These are phyloP conservation scores for Schizochytrium sp. DNA, from an alignment of 108 stramenopile genomes.

Conservation along the genomic window DNA sequence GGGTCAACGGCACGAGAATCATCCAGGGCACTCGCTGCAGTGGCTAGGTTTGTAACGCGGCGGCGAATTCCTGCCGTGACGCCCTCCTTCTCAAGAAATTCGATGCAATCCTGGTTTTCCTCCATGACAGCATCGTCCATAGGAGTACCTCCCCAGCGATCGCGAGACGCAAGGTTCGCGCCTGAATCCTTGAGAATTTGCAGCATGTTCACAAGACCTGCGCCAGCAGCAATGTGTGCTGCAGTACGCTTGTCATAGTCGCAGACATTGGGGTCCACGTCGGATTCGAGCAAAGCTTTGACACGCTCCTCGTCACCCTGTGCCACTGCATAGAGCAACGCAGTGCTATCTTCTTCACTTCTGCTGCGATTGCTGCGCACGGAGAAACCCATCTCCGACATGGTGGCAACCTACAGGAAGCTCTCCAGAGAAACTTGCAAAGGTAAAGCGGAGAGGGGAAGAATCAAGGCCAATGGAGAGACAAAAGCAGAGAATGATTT, in stretches of 20 bases:
- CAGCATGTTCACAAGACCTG: constrained; percentile 82
- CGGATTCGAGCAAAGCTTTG: constrained; percentile 64
- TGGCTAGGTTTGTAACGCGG: constrained; percentile 66
- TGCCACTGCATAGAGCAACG: constrained; percentile 43
- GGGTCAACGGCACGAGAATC: constrained; percentile 1
- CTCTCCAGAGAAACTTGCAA: no score
- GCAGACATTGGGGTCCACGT: constrained; percentile 80
- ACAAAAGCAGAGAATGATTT: no score
- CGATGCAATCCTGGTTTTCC: constrained; percentile 69
- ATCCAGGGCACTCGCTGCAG: constrained; percentile 69
- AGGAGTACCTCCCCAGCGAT: constrained; percentile 87
- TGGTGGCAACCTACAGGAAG: no score
- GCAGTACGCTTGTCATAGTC: constrained; percentile 91
- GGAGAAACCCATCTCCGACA: no score
- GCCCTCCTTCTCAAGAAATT: constrained; percentile 67
- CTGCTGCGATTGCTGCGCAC: no score
- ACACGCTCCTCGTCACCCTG: not conserved
- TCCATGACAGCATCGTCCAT: constrained; percentile 82
- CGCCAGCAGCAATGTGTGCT: constrained; percentile 86
- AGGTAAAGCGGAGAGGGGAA: no score
- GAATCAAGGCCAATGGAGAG: no score
- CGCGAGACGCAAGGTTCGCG: constrained; percentile 83
- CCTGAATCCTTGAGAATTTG: constrained; percentile 76
- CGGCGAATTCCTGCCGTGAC: constrained; percentile 21
- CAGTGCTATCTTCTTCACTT: not conserved